Base-by-base conservation (phyloP, 2,329 filamentous ascomycete genomes). In the Pseudopyrenochaeta lycopersici region DNA sequence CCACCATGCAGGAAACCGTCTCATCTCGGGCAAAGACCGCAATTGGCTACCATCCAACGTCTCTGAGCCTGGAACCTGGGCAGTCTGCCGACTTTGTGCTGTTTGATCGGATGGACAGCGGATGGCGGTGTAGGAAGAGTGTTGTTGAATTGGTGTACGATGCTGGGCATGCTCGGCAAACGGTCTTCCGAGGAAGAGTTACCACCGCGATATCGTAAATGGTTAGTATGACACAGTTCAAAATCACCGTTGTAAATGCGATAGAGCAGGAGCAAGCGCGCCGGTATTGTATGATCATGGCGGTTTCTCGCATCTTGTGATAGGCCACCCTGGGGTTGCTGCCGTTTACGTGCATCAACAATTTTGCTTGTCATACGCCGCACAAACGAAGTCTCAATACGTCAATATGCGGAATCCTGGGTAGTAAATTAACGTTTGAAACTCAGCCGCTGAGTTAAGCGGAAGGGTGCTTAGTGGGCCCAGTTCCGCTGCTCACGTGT, bases 111-210 rank as follows among this genome's bases (percentile, higher is more conserved):
- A 65, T 69, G 40, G 62, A 74, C 10, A 56, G 62, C 11, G 71
- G 69, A 7, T 80, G 80, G 80, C 67, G 74, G 39, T 76, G 71
- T 40, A 71, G 77, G 50, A 76, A 70, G 61, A 77, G 66, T 46
- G 71, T 82, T 17, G 65, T 64, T 30, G 78, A 81, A 55, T 72
- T 76, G n/a, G 75, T 82, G 6, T 81, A 80, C 49, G 79, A 82
- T 58, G 70, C 75, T 30, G 67, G 73, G n/a, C 31, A 63, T 20
- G 53, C 40, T 31, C 61, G 73, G 49, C 66, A 69, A 58, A 75
- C 73, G 3, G 60, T 76, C 7, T 63, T 64, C 23, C 51, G 47
- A 12, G 73, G 74, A 4, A 63, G 54, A 20, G 31, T 71, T 43
- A 67, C 58, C 4, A 49, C 60, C 11, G 27, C 21, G n/a, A 36